phyloP scores from a whole-genome alignment of 1,284 basidiomycete species.

The Tylopilus orsonianus region DNA sequence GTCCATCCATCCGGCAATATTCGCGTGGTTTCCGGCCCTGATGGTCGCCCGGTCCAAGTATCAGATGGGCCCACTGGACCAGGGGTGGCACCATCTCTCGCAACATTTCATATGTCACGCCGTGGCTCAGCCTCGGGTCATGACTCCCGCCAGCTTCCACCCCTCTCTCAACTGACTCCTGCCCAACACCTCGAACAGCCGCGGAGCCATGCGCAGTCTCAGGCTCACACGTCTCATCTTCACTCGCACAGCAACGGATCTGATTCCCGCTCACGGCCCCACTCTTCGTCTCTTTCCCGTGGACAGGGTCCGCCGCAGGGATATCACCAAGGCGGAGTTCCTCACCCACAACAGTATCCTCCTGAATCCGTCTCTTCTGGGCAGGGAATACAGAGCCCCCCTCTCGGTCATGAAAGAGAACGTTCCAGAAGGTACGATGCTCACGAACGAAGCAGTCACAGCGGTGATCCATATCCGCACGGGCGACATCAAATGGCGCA shows the following conservation, averaged over 20 bases:
- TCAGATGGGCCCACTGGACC: slow-evolving; percentile 45
- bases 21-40: slow-evolving; percentile 43
- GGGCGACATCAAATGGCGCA: slow-evolving; percentile 38
- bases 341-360: slow-evolving; percentile 42
- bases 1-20: slow-evolving; percentile 44
- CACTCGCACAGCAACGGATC: slow-evolving; percentile 36
- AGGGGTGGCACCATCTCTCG: slow-evolving; percentile 43
- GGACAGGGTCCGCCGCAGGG: slow-evolving; percentile 33
- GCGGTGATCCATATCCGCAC: slow-evolving; percentile 31
- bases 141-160: slow-evolving; percentile 50
- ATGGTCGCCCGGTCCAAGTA: slow-evolving; percentile 47
- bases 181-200: slow-evolving; percentile 41
- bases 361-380: slow-evolving; percentile 44
- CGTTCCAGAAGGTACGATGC: slow-evolving; percentile 42
- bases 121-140: slow-evolving; percentile 39
- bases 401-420: slow-evolving; percentile 45
- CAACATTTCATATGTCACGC: slow-evolving; percentile 34
- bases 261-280: slow-evolving; percentile 43
- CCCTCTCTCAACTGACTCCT: slow-evolving; percentile 46
- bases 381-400: slow-evolving; percentile 49
- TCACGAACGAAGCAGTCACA: slow-evolving; percentile 36
- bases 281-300: slow-evolving; percentile 46
- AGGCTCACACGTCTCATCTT: slow-evolving; percentile 38
- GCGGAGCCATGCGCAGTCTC: slow-evolving; percentile 38
- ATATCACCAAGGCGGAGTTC: slow-evolving; percentile 35